Evolutionary conservation across 768 basidiomycete species (phyloP), one percentile per base, ranked within the genome.

Genomic region (Boletus pseudo-olivaceus): DNA sequence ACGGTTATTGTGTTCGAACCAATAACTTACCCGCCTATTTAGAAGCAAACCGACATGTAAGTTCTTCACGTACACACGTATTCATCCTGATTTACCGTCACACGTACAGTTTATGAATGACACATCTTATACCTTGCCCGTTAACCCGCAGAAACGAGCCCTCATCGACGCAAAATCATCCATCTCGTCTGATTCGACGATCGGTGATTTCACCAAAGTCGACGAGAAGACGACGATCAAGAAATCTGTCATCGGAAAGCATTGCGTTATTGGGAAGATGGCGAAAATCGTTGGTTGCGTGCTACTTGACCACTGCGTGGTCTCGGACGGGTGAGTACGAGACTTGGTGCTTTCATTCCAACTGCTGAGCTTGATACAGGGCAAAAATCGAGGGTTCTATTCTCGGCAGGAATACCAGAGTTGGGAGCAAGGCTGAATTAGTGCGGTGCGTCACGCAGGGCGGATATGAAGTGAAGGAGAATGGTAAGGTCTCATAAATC

Each of bases 271-370:
- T 49, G 92, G 92, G 3, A 87, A 83, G 67, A 87, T 87, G 77
- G 88, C 81, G n/a, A 90, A 84, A 69, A 83, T 98, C 44, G 78
- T 77, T 3, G 88, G 90, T 11, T 94, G 89, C 60, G 81, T 96
- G 7, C 67, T 98, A 23, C 77, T 94, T 59, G 95, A 97, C 65
- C 93, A 96, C 63, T 95, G 93, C 62, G 80, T 90, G 5, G 74
- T 98, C 12, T 88, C 82, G 40, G 93, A 96, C 54, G 92, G 93
- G 94, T 93, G 58, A 56, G 61, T 19, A 11, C 7, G 9, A 9
- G 11, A 8, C 34, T 10, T 11, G 3, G 8, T 14, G 17, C 38
- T 23, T 32, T 47, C 30, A 14, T 26, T 49, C 48, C 35, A 35
- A 19, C 5, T 11, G n/a, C 55, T 57, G 11, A 67, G 10, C 23